A percentile compares a stretch with the other conserved stretches of the same genome.
These are phyloP conservation scores for Fonsecaea monophora DNA, from an alignment of 2,329 filamentous ascomycete species.

Conservation along the genomic window DNA sequence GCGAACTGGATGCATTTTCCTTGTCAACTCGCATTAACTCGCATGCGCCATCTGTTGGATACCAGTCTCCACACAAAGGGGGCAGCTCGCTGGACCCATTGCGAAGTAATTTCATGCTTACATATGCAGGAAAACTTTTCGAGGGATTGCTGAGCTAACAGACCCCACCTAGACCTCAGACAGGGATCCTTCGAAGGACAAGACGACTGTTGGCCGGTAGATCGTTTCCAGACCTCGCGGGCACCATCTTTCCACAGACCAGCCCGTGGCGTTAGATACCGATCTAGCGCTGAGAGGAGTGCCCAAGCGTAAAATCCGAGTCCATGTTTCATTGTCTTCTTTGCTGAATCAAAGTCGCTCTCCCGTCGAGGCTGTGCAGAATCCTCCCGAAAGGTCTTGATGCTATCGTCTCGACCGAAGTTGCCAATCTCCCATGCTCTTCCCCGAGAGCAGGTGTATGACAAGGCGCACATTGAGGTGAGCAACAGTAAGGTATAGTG, in stretches of 20 bases:
- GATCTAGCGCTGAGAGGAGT: conserved; percentile 2
- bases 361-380: neutral
- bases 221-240: conserved; percentile 8
- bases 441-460: neutral
- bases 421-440: neutral
- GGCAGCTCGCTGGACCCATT: conserved; percentile 3
- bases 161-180: conserved; percentile 14
- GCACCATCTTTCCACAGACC: neutral
- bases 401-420: neutral
- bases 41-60: conserved; percentile 9
- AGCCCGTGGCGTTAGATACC: neutral
- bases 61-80: neutral
- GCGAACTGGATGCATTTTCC: neutral
- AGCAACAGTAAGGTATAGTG: conserved; percentile 5
- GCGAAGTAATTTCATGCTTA: conserved; percentile 17
- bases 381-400: neutral
- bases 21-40: conserved; percentile 8
- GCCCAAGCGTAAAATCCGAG: neutral
- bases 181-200: neutral
- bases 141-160: conserved; percentile 20
- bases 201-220: conserved; percentile 14
- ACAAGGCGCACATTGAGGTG: neutral
- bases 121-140: conserved; percentile 21
- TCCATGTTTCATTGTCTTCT: neutral
- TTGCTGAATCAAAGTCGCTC: neutral